Conservation (phyloP, 2,329 filamentous ascomycete species). For the Penicillium freii region DNA sequence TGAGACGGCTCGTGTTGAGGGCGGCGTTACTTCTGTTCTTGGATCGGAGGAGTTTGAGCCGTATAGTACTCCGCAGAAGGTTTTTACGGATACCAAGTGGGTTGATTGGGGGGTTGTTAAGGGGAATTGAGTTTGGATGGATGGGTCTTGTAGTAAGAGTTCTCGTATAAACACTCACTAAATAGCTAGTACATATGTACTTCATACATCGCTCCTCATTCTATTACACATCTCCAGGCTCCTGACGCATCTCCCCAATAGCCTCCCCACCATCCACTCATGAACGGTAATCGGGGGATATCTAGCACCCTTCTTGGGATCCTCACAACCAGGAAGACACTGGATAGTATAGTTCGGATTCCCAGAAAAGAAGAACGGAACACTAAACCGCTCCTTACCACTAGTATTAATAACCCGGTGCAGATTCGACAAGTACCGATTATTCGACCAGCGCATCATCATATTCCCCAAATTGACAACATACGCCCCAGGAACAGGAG, state of each 20-base stretch:
- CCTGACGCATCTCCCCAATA: conserved; percentile 2
- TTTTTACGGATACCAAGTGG: conserved; percentile 53
- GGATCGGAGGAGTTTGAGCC: conserved; percentile 36
- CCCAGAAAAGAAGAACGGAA: conserved; percentile 7
- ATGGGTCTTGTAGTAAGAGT: background rate
- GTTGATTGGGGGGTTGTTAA: conserved; percentile 42
- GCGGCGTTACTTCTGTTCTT: conserved; percentile 50
- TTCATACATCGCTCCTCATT: too few species aligned
- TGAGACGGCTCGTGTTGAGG: conserved; percentile 43
- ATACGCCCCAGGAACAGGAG: too few species aligned
- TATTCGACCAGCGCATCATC: too few species aligned
- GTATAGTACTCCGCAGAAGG: conserved; percentile 43
- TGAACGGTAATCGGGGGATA: conserved; percentile 26
- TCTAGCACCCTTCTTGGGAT: background rate
- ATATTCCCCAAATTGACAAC: too few species aligned
- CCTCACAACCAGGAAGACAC: conserved; percentile 25
- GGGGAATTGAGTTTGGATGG: background rate
- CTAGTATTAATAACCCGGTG: too few species aligned
- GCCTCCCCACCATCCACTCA: conserved; percentile 24
- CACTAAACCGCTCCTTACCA: too few species aligned
- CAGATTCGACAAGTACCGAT: too few species aligned
- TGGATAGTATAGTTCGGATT: conserved; percentile 27
- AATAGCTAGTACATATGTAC: background rate
- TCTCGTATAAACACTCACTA: background rate
- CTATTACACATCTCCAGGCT: background rate